Base-by-base conservation (phyloP, 257 asterid genomes). In the Forsythia suspensa region DNA sequence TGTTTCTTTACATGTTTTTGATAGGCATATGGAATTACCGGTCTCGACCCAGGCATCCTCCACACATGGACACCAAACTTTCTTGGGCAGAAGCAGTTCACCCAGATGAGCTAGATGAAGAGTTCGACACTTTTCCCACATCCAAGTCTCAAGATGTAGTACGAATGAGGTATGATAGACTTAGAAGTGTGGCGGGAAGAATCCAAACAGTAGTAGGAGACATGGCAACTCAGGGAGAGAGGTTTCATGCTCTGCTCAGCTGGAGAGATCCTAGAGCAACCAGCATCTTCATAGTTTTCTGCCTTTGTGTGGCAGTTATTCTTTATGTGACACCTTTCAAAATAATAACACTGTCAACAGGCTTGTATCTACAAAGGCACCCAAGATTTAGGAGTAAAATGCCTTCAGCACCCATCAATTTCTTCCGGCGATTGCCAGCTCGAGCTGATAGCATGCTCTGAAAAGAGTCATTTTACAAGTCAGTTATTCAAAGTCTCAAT, bases 211-310 rank as follows among this genome's bases (percentile, higher is more conserved):
- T 80, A 20, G 71, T 67, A 13, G 83, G 79, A 8, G 83, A 80
- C 24, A 74, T 80, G 41, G 83, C 83, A 13, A 80, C 79, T 9
- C 83, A 80, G 46, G 83, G 79, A 21, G 83, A 80, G 67, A 76
- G 83, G 44, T 42, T 80, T 16, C 79, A 67, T 37, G 77, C 83
- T n/a, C 40, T 80, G 75, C 77, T 80, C 51, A 80, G 83, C 79
- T 80, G 83, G 83, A 80, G 83, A 39, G 83, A 80, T 74, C 83
- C 79, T 36, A 71, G 83, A 36, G 83, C 83, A 18, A 80, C 83
- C 15, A 40, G 70, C 39, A 59, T 80, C 12, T 80, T 73, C 61
- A 71, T 80, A 18, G 8, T 29, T 16, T 66, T 80, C 46, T 80
- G 83, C 79, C 65, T 80, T 48, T 38, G 72, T 20, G 71, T 73